Evolutionary conservation across 768 basidiomycete genomes (phyloP).

Genomic region (Boletus fagicola): DNA sequence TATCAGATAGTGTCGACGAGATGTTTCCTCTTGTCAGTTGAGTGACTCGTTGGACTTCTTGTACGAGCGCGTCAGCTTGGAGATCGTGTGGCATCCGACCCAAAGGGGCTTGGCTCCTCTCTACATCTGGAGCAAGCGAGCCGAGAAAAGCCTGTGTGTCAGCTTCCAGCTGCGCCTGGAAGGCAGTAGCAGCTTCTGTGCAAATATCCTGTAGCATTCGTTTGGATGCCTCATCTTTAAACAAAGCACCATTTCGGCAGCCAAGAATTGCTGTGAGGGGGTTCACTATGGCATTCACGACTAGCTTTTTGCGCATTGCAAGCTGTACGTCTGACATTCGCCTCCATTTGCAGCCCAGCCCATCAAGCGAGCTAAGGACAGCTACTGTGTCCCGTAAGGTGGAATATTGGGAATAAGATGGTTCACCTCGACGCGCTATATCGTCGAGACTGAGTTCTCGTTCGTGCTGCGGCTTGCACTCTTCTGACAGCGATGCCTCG

Average conservation of each 20-base stretch:
- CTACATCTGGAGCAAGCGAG: constrained; percentile 25
- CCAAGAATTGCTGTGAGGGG: constrained; percentile 80
- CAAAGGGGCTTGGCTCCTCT: constrained; percentile 27
- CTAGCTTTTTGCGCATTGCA: constrained; percentile 75
- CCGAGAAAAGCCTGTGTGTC: constrained; percentile 32
- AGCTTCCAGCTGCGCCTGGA: constrained; percentile 48
- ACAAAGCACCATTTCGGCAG: constrained; percentile 76
- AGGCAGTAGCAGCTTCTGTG: constrained; percentile 65
- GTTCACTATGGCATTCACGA: constrained; percentile 79
- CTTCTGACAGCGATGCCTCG: constrained; percentile 50
- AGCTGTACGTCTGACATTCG: constrained; percentile 66
- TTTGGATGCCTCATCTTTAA: constrained; percentile 42
- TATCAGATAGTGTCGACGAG: constrained; percentile 79
- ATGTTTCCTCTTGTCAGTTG: constrained; percentile 60
- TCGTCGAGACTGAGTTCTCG: constrained; percentile 51
- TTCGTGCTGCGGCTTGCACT: constrained; percentile 33
- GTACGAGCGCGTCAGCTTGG: constrained; percentile 42
- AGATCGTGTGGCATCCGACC: constrained; percentile 49
- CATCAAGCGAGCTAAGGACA: constrained; percentile 53
- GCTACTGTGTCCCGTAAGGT: constrained; percentile 69
- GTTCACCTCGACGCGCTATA: constrained; percentile 42
- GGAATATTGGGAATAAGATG: constrained; percentile 45
- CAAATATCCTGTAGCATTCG: constrained; percentile 56
- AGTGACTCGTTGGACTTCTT: constrained; percentile 60
- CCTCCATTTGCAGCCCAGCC: constrained; percentile 61